Evolutionary conservation across 164 flowering plant species (phyloP).

Genomic region (Hamamelis virginiana): DNA sequence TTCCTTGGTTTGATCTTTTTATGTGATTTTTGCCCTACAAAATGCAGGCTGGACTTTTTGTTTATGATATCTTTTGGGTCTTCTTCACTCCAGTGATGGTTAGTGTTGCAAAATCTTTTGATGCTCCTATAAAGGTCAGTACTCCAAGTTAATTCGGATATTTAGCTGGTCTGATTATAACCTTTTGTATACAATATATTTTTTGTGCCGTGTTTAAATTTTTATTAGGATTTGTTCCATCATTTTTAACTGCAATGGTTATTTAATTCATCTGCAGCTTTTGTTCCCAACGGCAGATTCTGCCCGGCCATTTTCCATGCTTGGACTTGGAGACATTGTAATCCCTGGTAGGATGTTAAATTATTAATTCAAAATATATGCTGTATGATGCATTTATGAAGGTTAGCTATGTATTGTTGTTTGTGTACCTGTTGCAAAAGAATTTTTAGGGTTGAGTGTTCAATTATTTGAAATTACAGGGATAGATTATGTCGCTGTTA

Average conservation of each 20-base stretch:
- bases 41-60: constrained; percentile 89
- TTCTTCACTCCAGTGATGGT: constrained; percentile 99
- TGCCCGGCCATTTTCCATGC: constrained; percentile 87
- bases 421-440: no score
- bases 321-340: constrained; percentile 98
- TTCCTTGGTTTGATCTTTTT: not conserved
- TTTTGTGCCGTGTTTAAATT: not conserved
- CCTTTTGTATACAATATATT: not conserved
- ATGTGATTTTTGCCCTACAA: not conserved
- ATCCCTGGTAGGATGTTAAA: constrained; percentile 70
- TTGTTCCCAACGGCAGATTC: constrained; percentile 87
- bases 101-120: constrained; percentile 99
- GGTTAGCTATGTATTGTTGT: no score
- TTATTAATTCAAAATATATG: no score
- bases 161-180: not conserved
- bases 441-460: no score
- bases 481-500: no score
- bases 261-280: constrained; percentile 50
- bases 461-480: no score
- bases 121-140: constrained; percentile 98
- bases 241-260: not conserved
- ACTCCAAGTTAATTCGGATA: not conserved
- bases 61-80: constrained; percentile 99
- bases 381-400: no score
- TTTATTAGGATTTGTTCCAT: constrained; percentile 1